A percentile compares a stretch with the other conserved stretches of the same genome.
These are phyloP conservation scores for Ascochyta viciae-villosae DNA, from an alignment of 2,329 filamentous ascomycete genomes.

Conservation along the genomic window DNA sequence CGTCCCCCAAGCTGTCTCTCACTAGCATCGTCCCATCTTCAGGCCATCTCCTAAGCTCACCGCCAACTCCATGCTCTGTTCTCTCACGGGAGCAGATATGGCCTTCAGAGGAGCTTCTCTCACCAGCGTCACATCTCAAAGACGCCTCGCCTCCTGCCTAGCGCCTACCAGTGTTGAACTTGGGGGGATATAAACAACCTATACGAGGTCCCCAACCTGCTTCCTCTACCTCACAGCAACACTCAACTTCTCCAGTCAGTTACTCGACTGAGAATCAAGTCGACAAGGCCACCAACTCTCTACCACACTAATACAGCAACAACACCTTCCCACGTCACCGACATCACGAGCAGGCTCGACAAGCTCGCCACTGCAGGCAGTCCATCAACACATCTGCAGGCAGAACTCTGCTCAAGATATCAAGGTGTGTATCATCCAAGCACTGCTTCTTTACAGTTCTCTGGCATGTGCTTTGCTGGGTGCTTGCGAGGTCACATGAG, in stretches of 20 bases:
- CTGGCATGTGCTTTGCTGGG: not conserved
- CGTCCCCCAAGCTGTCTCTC: not conserved
- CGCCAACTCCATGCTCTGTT: not conserved
- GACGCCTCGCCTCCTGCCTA: not conserved
- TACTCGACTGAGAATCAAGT: conserved; percentile 9
- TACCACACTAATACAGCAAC: conserved; percentile 2
- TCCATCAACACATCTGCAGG: conserved; percentile 27
- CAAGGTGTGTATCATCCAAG: conserved; percentile 2
- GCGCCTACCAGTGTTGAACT: not conserved
- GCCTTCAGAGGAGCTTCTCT: conserved; percentile 8
- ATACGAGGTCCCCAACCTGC: conserved; percentile 14
- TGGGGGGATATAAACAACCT: conserved; percentile 24
- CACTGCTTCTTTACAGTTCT: not conserved
- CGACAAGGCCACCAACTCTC: not conserved
- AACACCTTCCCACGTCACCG: not conserved
- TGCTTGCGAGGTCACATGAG: conserved; percentile 4
- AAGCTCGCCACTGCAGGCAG: conserved; percentile 24
- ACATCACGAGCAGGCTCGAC: conserved; percentile 21
- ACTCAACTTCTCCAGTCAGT: conserved; percentile 4
- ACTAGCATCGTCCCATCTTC: not conserved
- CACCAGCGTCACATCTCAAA: conserved; percentile 5
- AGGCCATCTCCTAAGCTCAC: not conserved
- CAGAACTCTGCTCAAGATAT: conserved; percentile 7
- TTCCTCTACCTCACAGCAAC: conserved; percentile 25
- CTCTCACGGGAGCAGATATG: not conserved